Percentiles rank a stretch among this genome's conserved stretches.
Evolutionary conservation across 2,329 filamentous ascomycete genomes (phyloP).

Genomic region (Dactylellina parvicollis): DNA sequence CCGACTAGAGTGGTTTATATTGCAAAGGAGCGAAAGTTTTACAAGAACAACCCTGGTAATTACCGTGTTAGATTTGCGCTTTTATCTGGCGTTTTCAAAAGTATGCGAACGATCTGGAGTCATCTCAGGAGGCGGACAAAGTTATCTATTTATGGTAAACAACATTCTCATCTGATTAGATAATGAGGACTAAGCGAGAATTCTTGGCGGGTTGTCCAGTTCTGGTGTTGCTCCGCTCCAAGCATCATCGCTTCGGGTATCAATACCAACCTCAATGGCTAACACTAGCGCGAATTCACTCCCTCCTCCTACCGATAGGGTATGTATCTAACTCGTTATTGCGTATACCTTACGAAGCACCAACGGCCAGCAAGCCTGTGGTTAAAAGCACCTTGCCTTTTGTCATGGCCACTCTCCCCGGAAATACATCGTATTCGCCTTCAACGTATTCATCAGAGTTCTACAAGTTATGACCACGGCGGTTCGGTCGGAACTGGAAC

Average conservation of each 20-base stretch:
- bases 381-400: neutral
- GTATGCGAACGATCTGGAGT: too few relatives aligned
- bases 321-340: neutral
- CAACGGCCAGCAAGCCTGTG: neutral
- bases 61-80: neutral
- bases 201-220: neutral
- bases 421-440: neutral
- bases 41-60: neutral
- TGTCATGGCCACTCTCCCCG: neutral
- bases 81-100: too few relatives aligned
- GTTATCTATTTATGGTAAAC: neutral
- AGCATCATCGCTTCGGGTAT: too few relatives aligned
- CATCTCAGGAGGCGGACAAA: neutral
- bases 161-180: neutral
- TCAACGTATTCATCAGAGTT: neutral
- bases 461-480: neutral
- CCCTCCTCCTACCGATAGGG: neutral
- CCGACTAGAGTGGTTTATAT: neutral
- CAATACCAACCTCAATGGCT: neutral
- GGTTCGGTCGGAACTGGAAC: neutral
- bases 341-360: neutral
- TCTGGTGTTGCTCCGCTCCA: too few relatives aligned
- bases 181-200: neutral
- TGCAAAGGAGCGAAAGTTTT: neutral
- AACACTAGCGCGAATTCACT: neutral